These are phyloP conservation scores for Lachancea quebecensis DNA, from an alignment of 805 yeast species.

Conservation along the genomic window DNA sequence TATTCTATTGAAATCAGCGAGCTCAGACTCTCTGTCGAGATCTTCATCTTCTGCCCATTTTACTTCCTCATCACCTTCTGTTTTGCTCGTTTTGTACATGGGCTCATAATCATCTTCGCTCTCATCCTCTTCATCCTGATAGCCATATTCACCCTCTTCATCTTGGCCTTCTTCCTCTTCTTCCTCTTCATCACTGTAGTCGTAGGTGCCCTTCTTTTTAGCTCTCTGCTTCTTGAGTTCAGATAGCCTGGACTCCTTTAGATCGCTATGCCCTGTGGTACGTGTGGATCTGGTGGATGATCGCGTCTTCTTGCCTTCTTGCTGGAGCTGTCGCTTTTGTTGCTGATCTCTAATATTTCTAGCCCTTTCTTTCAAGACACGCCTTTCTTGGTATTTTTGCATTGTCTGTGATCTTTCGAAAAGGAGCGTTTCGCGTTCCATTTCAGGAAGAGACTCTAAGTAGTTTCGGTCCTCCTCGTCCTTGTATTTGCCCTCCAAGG, in stretches of 20 bases:
- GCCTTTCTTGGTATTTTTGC: constrained; percentile 81
- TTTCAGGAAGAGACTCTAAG: constrained; percentile 72
- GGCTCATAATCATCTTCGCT: constrained; percentile 40
- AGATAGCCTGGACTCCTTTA: constrained; percentile 48
- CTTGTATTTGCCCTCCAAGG: constrained; percentile 85
- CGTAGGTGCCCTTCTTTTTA: constrained; percentile 43
- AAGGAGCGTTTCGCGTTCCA: constrained; percentile 83
- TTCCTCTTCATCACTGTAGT: constrained; percentile 40
- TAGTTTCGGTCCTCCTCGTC: constrained; percentile 68
- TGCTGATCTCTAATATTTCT: constrained; percentile 36
- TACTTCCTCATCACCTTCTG: constrained; percentile 40
- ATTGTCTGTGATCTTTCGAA: constrained; percentile 90
- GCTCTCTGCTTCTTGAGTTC: constrained; percentile 74
- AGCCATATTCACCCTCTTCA: constrained; percentile 31
- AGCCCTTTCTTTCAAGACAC: constrained; percentile 76
- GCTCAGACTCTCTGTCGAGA: constrained; percentile 40
- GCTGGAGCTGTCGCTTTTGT: constrained; percentile 23
- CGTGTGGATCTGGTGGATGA: constrained; percentile 33
- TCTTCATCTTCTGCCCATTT: constrained; percentile 42
- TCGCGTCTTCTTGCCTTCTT: constrained; percentile 22
- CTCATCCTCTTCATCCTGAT: constrained; percentile 36
- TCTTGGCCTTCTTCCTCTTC: constrained; percentile 36
- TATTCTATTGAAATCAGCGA: constrained; percentile 63
- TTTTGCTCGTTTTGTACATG: constrained; percentile 22
- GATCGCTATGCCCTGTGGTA: constrained; percentile 34